Evolutionary conservation across 1,284 basidiomycete genomes (phyloP), one percentile per base, ranked within the genome.

Genomic region (Hortiboletus rubellus): DNA sequence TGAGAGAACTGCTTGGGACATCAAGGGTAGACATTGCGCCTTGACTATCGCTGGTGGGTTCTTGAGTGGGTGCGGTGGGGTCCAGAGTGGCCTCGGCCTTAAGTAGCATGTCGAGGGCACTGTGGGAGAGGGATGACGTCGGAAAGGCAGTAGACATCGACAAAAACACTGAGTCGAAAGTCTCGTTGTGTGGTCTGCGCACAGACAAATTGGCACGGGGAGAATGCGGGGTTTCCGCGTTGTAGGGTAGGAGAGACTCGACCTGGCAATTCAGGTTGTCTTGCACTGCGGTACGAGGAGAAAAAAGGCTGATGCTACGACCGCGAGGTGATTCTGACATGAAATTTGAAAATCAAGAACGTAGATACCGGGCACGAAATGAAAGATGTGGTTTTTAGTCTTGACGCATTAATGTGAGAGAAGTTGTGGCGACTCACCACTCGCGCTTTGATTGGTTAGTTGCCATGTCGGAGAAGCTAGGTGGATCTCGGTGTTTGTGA

Each of bases 281-380:
- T 62, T 60, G 59, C n/a, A 18, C 62, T 68, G 68, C 66, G 64
- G 61, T 61, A 50, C 61, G 68, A 62, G 69, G 66, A 60, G 66
- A 72, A 53, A 62, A 68, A n/a, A 72, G 69, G 56, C 69, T 74
- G 37, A 73, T 69, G 59, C 69, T 71, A 59, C 72, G 69, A 46
- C 69, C 69, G 65, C 66, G 71, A 63, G 64, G 65, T 60, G 66
- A 62, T 53, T 52, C 72, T 72, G 58, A 44, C 50, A 66, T 58
- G 58, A 59, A 54, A 66, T 70, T 62, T 47, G 62, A 60, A 45
- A 49, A 31, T 45, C 52, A 59, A 59, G 14, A 60, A 59, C 46
- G 51, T 50, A 61, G 61, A 61, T 60, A 54, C 54, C 62, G 58
- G 55, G 50, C 22, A 51, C 54, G 57, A 63, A 57, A 61, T 61